Percentiles rank a stretch among this genome's conserved stretches.
Conservation (phyloP, 495 filamentous ascomycete genomes). For the Xylaria venustula region DNA sequence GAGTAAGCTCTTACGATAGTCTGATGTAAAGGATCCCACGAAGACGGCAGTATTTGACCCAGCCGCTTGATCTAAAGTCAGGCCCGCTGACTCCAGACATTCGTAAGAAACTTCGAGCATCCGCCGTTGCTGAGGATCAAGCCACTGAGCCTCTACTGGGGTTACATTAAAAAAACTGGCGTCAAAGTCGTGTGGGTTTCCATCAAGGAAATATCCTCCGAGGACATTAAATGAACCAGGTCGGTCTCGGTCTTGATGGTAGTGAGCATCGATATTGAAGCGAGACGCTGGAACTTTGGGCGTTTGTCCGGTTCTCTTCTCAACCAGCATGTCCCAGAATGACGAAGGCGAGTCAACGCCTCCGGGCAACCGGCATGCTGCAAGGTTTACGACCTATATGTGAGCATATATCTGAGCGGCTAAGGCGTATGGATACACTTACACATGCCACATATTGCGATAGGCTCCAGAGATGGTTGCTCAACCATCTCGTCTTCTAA, state of each 20-base stretch:
- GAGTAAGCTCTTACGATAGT: conserved; percentile 37
- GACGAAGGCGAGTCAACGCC: conserved; percentile 28
- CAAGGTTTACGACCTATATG: neutral
- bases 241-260: conserved; percentile 4
- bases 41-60: conserved; percentile 53
- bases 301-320: conserved; percentile 11
- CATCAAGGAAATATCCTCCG: conserved; percentile 39
- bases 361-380: conserved; percentile 13
- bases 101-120: conserved; percentile 41
- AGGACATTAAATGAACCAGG: conserved; percentile 11
- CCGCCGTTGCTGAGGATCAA: conserved; percentile 37
- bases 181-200: conserved; percentile 38
- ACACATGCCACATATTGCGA: conserved; percentile 51
- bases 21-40: conserved; percentile 47
- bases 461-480: conserved; percentile 13
- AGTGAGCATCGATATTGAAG: conserved; percentile 18
- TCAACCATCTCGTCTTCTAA: conserved; percentile 7
- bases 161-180: conserved; percentile 40
- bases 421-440: conserved; percentile 21
- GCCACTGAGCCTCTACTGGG: conserved; percentile 29
- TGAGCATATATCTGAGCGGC: neutral
- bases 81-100: conserved; percentile 44
- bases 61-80: conserved; percentile 36
- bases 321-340: conserved; percentile 47
- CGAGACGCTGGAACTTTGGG: conserved; percentile 9